phyloP scores from a whole-genome alignment of 768 basidiomycete species.

The Lactifluus hygrophoroides region DNA sequence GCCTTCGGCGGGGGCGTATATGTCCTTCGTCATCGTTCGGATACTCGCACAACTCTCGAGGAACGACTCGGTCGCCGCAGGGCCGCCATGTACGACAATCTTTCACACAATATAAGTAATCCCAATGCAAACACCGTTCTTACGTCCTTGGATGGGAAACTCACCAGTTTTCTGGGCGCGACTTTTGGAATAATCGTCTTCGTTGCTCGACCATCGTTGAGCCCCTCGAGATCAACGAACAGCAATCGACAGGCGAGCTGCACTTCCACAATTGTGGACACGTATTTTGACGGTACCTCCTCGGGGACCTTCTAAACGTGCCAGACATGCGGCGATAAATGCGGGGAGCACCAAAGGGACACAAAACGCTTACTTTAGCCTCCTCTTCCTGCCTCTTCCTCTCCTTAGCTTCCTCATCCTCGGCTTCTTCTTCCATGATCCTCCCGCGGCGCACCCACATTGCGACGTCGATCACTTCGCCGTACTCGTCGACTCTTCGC shows the following conservation, averaged over 20 bases:
- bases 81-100: constrained; percentile 83
- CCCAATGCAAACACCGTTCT: neutral
- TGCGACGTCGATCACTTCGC: constrained; percentile 90
- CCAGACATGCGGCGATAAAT: constrained; percentile 5
- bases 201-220: constrained; percentile 93
- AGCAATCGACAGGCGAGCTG: constrained; percentile 80
- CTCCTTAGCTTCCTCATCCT: constrained; percentile 73
- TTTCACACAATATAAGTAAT: constrained; percentile 27
- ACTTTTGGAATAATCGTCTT: constrained; percentile 96
- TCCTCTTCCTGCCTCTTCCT: constrained; percentile 74
- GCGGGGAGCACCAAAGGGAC: neutral
- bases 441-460: constrained; percentile 93
- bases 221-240: constrained; percentile 93
- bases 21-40: constrained; percentile 87
- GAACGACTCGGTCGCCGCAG: constrained; percentile 58
- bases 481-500: constrained; percentile 88
- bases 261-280: constrained; percentile 66
- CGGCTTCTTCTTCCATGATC: constrained; percentile 83
- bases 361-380: constrained; percentile 48
- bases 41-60: constrained; percentile 76
- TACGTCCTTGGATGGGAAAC: constrained; percentile 17
- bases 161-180: constrained; percentile 90
- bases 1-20: constrained; percentile 68
- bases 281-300: constrained; percentile 89
- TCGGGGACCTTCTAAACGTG: constrained; percentile 53